Conservation (phyloP, 2,329 filamentous ascomycete genomes). For the Metarhizium anisopliae region DNA sequence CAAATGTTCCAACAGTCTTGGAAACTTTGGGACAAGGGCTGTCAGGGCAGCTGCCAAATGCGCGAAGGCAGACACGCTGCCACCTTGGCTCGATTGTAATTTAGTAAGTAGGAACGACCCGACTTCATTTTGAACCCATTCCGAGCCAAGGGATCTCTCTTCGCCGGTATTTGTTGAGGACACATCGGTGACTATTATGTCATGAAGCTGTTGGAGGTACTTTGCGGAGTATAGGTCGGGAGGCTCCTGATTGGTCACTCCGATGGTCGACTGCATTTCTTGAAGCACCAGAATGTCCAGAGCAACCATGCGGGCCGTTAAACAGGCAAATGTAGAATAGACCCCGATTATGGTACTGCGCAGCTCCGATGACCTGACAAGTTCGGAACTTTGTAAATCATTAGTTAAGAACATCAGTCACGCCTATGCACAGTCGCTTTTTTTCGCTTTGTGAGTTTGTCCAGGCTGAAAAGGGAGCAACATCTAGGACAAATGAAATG, state of each 20-base stretch:
- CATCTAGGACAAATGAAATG: not conserved
- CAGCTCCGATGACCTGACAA: slow-evolving; percentile 15
- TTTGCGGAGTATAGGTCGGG: slow-evolving; percentile 17
- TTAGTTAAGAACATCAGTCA: not conserved
- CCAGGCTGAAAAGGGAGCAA: not conserved
- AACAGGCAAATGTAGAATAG: slow-evolving; percentile 33
- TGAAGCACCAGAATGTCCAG: slow-evolving; percentile 30
- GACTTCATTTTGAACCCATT: slow-evolving; percentile 11
- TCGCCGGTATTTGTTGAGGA: slow-evolving; percentile 8
- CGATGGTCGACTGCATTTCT: slow-evolving; percentile 7
- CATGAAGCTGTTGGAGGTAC: slow-evolving; percentile 37
- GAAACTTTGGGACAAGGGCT: slow-evolving; percentile 32
- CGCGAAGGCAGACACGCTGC: slow-evolving; percentile 33
- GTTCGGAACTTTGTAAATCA: slow-evolving; percentile 2
- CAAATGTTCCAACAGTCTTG: slow-evolving; percentile 37
- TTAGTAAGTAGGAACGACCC: slow-evolving; percentile 29
- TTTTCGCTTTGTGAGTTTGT: not conserved
- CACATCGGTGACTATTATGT: slow-evolving; percentile 14
- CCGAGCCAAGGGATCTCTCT: slow-evolving; percentile 6
- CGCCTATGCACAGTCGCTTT: not conserved
- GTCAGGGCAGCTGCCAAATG: slow-evolving; percentile 33
- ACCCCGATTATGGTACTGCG: slow-evolving; percentile 23
- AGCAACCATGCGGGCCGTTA: slow-evolving; percentile 43
- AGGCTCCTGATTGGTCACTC: slow-evolving; percentile 6
- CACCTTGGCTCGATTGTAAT: slow-evolving; percentile 33